Evolutionary conservation across 1,284 basidiomycete species (phyloP).

Genomic region (Wallemia mellicola): DNA sequence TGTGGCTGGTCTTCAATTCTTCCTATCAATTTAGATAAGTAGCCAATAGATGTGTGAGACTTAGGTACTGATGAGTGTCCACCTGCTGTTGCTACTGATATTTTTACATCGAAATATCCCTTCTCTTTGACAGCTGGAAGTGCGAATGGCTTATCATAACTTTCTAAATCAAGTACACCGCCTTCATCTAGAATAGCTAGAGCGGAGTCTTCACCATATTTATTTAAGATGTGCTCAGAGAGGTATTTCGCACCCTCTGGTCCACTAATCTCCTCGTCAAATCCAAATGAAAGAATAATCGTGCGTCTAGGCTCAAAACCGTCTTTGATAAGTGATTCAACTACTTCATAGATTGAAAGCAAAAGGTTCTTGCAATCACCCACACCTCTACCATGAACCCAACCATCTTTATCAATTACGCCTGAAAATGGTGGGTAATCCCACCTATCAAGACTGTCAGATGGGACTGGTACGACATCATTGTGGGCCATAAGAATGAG

Average conservation of each 20-base stretch:
- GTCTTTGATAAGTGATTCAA: conserved; percentile 25
- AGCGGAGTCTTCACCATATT: conserved; percentile 29
- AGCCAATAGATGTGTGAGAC: conserved; percentile 23
- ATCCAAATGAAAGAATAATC: conserved; percentile 33
- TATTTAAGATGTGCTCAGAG: conserved; percentile 20
- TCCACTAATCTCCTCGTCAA: conserved; percentile 35
- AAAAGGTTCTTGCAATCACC: conserved; percentile 4
- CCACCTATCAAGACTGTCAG: conserved; percentile 25
- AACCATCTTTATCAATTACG: conserved; percentile 23
- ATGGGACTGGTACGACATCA: conserved; percentile 29
- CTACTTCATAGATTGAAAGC: conserved; percentile 12
- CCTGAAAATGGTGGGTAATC: conserved; percentile 32
- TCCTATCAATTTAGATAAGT: conserved; percentile 26
- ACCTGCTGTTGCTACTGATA: conserved; percentile 27
- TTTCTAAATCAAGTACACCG: conserved; percentile 4
- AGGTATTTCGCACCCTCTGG: conserved; percentile 27
- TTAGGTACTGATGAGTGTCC: conserved; percentile 37
- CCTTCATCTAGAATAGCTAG: conserved; percentile 25
- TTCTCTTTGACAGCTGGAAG: conserved; percentile 30
- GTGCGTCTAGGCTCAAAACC: conserved; percentile 25
- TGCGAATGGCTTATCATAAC: conserved; percentile 17
- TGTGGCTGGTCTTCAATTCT: conserved; percentile 26
- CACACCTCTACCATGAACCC: conserved; percentile 30
- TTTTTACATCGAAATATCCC: conserved; percentile 27
- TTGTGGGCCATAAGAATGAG: conserved; percentile 12